Evolutionary conservation across 73 alveolate genomes (phyloP).

Genomic region (Paramecium primaurelia): DNA sequence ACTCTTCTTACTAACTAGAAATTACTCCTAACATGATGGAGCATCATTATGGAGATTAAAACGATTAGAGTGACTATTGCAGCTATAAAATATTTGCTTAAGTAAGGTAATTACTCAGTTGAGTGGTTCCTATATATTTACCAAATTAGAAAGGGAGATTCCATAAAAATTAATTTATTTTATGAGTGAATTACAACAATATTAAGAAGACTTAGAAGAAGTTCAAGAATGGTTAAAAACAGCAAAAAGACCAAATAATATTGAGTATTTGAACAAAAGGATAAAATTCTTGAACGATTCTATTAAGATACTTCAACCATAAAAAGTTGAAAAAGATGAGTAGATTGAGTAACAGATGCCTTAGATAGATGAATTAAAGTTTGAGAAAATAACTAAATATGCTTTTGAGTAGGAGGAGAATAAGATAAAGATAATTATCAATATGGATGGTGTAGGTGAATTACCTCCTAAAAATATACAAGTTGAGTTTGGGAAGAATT

Average conservation of each 20-base stretch:
- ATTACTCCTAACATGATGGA: neutral
- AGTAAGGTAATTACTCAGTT: neutral
- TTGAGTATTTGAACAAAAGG: neutral
- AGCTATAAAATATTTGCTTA: neutral
- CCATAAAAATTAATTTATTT: conserved; percentile 8
- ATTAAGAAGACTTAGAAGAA: conserved; percentile 15
- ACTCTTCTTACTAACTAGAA: neutral
- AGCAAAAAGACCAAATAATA: neutral
- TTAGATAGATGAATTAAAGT: neutral
- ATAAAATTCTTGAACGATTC: neutral
- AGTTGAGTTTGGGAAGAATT: neutral
- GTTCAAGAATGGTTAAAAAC: neutral
- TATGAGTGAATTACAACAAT: conserved; percentile 6
- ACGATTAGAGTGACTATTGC: neutral
- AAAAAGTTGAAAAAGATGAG: neutral
- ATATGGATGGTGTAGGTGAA: neutral
- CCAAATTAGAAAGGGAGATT: neutral
- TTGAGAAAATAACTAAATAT: neutral
- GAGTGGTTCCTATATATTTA: neutral
- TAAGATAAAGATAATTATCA: neutral
- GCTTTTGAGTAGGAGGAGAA: neutral
- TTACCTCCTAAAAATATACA: neutral
- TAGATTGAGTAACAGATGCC: neutral
- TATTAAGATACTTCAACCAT: neutral
- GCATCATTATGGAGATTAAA: neutral